Evolutionary conservation across 768 basidiomycete species (phyloP), one percentile per base, ranked within the genome.

Genomic region (Pholiota conissans): DNA sequence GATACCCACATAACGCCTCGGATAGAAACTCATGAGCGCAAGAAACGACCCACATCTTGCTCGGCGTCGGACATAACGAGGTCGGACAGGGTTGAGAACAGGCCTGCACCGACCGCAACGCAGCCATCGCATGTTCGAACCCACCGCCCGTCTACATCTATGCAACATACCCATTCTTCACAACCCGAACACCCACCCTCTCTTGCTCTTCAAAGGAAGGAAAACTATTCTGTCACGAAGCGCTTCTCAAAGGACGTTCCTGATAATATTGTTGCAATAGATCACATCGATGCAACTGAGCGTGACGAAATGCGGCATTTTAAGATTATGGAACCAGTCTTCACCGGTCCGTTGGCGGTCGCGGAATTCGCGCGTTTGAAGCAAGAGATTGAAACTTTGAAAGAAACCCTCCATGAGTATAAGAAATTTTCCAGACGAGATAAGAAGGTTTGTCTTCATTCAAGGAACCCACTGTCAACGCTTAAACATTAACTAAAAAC

Each of bases 351-450:
- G 7, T 57, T 79, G 58, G 76, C 80, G 5, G 65, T 70, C 11
- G 75, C 79, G 11, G 84, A 86, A 63, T 77, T 77, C 52, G 79
- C 80, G n/a, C 76, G 75, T 34, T 69, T 87, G 69, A 83, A 76
- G 67, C 78, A 75, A 30, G 86, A 91, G 61, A 64, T 87, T 4
- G 85, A 88, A 48, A 55, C 60, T 5, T 73, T 85, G 60, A 85
- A 83, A 69, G 82, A 76, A 65, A 64, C 77, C 24, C 64, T 76
- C 5, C 69, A 74, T 20, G 80, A 84, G 16, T 72, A 66, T 54
- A 84, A 78, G 68, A 87, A 82, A 62, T 65, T 63, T 0, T 66
- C 76, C 0, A 85, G 79, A 71, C 83, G 82, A 57, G 83, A 87
- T 60, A 71, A 63, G 47, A 87, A 87, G 78, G 86, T 84, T 45